Conservation (phyloP, 257 asterid species). For the Solanum pennellii region DNA sequence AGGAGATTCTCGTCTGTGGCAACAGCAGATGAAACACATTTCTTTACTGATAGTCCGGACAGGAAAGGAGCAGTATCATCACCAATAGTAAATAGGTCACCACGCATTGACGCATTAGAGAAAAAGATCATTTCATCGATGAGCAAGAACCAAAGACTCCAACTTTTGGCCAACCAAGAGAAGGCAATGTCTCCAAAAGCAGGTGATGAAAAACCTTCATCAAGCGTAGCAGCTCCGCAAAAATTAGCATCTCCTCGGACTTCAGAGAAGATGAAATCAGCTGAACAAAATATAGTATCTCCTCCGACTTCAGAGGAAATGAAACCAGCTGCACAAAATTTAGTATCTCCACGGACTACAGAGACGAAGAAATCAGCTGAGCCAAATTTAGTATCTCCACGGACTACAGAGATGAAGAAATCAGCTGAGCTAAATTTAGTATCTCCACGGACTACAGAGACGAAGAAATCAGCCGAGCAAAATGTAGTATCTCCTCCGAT, state of each 20-base stretch:
- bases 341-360: neutral
- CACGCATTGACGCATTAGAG: constrained; percentile 2
- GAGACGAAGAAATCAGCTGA: neutral
- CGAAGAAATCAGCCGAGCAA: neutral
- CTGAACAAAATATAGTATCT: constrained; percentile 4
- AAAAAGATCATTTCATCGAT: neutral
- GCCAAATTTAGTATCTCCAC: neutral
- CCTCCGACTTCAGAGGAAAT: neutral
- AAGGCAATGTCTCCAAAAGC: constrained; percentile 8
- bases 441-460: neutral
- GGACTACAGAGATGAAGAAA: neutral
- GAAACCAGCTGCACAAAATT: constrained; percentile 1
- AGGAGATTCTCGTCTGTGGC: constrained; percentile 2
- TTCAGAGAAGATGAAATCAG: neutral
- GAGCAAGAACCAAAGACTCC: constrained; percentile 1
- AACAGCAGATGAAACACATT: neutral
- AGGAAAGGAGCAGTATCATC: neutral
- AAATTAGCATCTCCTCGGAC: constrained; percentile 3
- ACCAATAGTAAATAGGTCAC: neutral
- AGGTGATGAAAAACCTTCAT: constrained; percentile 17
- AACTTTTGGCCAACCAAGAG: constrained; percentile 9
- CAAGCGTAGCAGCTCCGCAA: constrained; percentile 4
- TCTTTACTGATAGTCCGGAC: neutral
- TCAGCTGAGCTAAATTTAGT: neutral
- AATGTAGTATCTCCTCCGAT: neutral